phyloP scores from a whole-genome alignment of 1,139 yeast species.

The Saccharomyces hybrid region DNA sequence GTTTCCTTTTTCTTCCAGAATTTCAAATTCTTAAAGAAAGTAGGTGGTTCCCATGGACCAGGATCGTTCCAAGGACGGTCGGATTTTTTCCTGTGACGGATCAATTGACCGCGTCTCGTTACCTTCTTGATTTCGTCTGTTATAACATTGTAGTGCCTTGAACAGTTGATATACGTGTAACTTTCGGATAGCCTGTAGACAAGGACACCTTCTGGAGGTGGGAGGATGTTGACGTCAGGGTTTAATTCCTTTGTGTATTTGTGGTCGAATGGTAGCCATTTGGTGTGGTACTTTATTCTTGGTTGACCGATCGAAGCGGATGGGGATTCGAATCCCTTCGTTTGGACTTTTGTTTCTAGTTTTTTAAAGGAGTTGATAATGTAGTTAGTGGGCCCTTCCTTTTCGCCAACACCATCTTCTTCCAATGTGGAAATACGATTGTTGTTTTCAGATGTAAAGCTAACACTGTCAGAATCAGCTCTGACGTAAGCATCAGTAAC shows the following conservation, averaged over 20 bases:
- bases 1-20: slow-evolving; percentile 35
- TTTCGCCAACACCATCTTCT: background rate
- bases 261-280: slow-evolving; percentile 74
- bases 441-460: slow-evolving; percentile 3
- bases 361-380: background rate
- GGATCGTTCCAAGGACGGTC: slow-evolving; percentile 91
- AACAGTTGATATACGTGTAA: slow-evolving; percentile 73
- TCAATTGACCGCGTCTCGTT: slow-evolving; percentile 56
- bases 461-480: slow-evolving; percentile 13
- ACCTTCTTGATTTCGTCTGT: slow-evolving; percentile 55
- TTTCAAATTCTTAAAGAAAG: slow-evolving; percentile 15
- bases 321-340: background rate
- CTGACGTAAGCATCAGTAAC: slow-evolving; percentile 50
- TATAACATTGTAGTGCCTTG: slow-evolving; percentile 63
- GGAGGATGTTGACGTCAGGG: slow-evolving; percentile 47
- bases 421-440: background rate
- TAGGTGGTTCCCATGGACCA: slow-evolving; percentile 39
- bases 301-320: slow-evolving; percentile 3
- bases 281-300: slow-evolving; percentile 45
- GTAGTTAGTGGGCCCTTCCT: background rate
- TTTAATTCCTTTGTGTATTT: slow-evolving; percentile 43
- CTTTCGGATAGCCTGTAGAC: slow-evolving; percentile 80
- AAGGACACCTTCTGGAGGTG: slow-evolving; percentile 87
- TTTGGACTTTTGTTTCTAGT: slow-evolving; percentile 1
- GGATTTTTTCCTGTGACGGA: slow-evolving; percentile 42